Base-by-base conservation (phyloP, 2,329 filamentous ascomycete species). In the Tolypocladium tropicale region DNA sequence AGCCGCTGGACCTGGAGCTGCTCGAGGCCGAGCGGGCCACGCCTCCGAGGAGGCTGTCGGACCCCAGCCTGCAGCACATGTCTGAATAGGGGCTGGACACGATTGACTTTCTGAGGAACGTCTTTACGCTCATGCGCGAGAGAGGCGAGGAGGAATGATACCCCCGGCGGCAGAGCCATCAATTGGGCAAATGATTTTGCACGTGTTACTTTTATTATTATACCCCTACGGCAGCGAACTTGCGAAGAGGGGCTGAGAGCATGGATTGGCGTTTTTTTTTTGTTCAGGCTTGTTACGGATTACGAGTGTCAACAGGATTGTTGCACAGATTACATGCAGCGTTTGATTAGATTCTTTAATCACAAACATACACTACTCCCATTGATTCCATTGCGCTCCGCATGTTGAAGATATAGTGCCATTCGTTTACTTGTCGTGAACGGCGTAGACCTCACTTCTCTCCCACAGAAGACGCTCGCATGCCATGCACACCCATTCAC, bases 1-100 rank as follows among this genome's bases (percentile, higher is more conserved):
- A 69, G 62, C 18, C 36, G 36, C 4, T 39, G 32, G 62, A 68
- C 36, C 68, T 78, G 37, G 67, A 69, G 62, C 61, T 59, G 23
- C 59, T 70, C 53, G 64, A 68, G 51, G 68, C 68, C 12, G 58
- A 54, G 39, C 52, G 62, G 23, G 52, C 57, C 23, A 51, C 46
- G 46, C 6, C 60, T 61, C 25, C 63, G 61, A 49, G 28, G 18
- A 21, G 46, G 28, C 46, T 50, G 46, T 50, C 46, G 11, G 46
- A 50, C 6, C 7, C 46, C 4, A 16, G 16, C 3, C 2, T 6
- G 4, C 25, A 32, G 28, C 28, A n/a, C n/a, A n/a, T n/a, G 5
- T n/a, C 46, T 28, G 46, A 49, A 12, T 49, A 49, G 28, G 25
- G 14, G 18, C 25, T 2, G 28, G 41, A 46, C 11, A 46, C 41